Conservation (phyloP, 305 asterid genomes). For the Withania somnifera region DNA sequence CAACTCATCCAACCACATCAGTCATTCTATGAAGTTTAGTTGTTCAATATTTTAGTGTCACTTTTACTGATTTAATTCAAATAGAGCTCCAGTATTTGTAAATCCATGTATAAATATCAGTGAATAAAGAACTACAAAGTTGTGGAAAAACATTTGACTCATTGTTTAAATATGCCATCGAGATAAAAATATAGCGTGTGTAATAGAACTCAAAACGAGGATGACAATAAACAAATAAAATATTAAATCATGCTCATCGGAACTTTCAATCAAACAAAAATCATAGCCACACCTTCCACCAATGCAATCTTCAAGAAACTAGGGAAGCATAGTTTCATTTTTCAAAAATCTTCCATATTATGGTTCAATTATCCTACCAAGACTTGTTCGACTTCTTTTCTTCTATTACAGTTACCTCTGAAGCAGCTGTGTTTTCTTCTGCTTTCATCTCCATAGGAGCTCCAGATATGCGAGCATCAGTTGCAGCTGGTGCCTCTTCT, state of each 20-base stretch:
- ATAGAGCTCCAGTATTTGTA: background rate
- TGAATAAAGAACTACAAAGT: background rate
- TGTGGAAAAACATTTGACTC: background rate
- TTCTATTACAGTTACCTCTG: background rate
- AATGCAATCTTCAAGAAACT: background rate
- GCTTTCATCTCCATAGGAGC: background rate
- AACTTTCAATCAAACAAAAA: background rate
- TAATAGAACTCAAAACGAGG: background rate
- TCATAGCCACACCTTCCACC: background rate
- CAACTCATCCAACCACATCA: background rate
- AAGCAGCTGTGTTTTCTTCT: background rate
- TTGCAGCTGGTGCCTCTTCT: background rate
- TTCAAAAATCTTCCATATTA: background rate
- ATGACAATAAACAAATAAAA: background rate
- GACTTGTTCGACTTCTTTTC: background rate
- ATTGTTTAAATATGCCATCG: background rate
- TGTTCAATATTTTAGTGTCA: background rate
- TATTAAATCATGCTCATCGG: background rate
- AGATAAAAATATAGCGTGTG: background rate
- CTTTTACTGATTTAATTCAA: background rate
- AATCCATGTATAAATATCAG: background rate
- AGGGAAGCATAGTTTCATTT: background rate
- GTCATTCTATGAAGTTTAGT: background rate
- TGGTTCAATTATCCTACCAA: slow-evolving; percentile 1
- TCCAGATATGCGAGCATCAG: background rate